Evolutionary conservation across 1,284 basidiomycete species (phyloP).

Genomic region (Wolfiporia cocos): DNA sequence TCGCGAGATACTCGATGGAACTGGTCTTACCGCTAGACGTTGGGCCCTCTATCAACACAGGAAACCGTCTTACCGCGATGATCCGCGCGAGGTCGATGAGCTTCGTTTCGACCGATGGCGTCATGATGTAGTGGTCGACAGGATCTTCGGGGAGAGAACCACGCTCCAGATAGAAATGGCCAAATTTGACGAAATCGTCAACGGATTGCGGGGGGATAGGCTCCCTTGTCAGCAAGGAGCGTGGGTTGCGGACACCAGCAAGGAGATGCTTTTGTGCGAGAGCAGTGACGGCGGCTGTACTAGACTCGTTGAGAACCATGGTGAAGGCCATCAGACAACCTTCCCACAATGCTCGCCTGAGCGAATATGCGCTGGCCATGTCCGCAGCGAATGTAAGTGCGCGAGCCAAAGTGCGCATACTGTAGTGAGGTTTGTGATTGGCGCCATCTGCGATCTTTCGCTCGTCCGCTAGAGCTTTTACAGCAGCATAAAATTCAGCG

Average conservation of each 20-base stretch:
- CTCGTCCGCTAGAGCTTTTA: slow-evolving; percentile 75
- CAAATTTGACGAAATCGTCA: slow-evolving; percentile 77
- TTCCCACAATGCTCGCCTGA: slow-evolving; percentile 91
- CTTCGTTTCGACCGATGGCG: slow-evolving; percentile 95
- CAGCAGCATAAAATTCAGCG: slow-evolving; percentile 85
- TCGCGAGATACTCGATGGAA: slow-evolving; percentile 93
- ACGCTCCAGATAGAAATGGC: slow-evolving; percentile 86
- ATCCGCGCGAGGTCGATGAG: slow-evolving; percentile 91
- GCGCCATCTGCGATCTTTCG: slow-evolving; percentile 93
- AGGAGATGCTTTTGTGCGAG: slow-evolving; percentile 82
- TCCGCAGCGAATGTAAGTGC: slow-evolving; percentile 91
- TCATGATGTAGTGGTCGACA: slow-evolving; percentile 85
- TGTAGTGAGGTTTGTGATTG: slow-evolving; percentile 95
- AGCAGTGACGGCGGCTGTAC: slow-evolving; percentile 60
- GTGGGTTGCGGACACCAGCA: slow-evolving; percentile 75
- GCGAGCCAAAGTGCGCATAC: slow-evolving; percentile 92
- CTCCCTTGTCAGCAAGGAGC: slow-evolving; percentile 67
- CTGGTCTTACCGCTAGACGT: slow-evolving; percentile 98
- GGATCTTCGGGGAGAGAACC: slow-evolving; percentile 65
- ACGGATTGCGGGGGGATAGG: slow-evolving; percentile 50
- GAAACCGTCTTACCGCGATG: slow-evolving; percentile 84
- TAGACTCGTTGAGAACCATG: slow-evolving; percentile 84
- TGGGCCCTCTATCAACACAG: slow-evolving; percentile 96
- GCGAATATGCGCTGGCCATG: slow-evolving; percentile 71
- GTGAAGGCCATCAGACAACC: slow-evolving; percentile 98